phyloP scores from a whole-genome alignment of 176 grass and related monocot species.

The Zea luxurians region DNA sequence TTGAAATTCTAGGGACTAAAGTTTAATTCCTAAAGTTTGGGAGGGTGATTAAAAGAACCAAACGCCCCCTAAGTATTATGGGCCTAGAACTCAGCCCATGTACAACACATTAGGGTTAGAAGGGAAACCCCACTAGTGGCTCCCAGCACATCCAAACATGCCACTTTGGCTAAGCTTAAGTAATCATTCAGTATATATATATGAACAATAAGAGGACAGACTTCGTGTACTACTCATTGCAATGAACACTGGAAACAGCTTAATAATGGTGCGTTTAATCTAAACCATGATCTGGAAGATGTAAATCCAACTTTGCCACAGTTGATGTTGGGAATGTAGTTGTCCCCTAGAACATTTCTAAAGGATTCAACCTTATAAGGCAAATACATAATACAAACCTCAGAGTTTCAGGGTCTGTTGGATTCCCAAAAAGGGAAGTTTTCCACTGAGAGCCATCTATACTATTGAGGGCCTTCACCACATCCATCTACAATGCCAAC shows the following conservation, averaged over 20 bases:
- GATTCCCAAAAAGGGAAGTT: conserved; percentile 93
- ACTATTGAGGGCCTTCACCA: conserved; percentile 89
- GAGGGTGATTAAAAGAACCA: no score
- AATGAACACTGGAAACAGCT: conserved; percentile 1
- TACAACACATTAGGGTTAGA: no score
- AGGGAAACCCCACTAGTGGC: no score
- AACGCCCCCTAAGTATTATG: no score
- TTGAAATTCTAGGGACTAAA: no score
- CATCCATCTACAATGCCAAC: conserved; percentile 68
- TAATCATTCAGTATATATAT: background rate
- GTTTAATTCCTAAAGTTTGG: no score
- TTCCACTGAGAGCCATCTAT: conserved; percentile 96
- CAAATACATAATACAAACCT: conserved; percentile 57
- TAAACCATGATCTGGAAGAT: conserved; percentile 31
- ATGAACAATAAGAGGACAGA: background rate
- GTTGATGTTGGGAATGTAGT: conserved; percentile 6
- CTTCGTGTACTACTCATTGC: conserved; percentile 4
- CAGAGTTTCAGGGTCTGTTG: conserved; percentile 83
- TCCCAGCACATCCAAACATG: background rate
- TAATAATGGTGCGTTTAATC: background rate
- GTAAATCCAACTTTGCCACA: conserved; percentile 20
- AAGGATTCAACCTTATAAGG: conserved; percentile 20
- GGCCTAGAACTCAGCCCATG: no score
- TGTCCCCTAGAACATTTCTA: conserved; percentile 25
- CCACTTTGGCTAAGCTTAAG: background rate